Base-by-base conservation (phyloP, 202 grass and related monocot genomes). In the Eragrostis tef region DNA sequence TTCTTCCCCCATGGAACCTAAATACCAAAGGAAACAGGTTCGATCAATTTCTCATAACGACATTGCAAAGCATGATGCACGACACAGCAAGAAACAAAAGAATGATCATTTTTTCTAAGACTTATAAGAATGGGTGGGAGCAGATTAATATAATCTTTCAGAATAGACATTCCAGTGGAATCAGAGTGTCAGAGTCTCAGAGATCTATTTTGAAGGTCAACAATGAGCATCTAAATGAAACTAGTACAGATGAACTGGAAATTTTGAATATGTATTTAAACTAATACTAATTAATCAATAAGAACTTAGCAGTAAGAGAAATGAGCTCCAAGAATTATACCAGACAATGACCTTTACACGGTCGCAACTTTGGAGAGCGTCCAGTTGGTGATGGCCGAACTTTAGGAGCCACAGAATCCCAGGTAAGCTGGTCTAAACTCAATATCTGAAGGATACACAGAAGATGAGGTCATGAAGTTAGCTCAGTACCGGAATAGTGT, bases 341-440 rank as follows among this genome's bases (percentile, higher is more conserved):
- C 96, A 99, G 78, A 72, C 93, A 93, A 86, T 99, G 96, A 62
- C 96, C 96, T 96, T 87, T 99, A 80, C 93, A 99, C 9, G 91
- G 77, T 69, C 78, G 91, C 80, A 99, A 87, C 85, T 96, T 95
- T 21, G 42, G 65, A 71, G 87, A 76, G n/a, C 54, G 64, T 22
- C 89, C 88, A 85, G 67, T 86, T 67, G 81, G 71, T 75, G 92
- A 81, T 84, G 74, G 75, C 45, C 80, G 87, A 79, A 93, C 85
- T 83, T 88, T 98, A 26, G 90, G 78, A 83, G 83, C 81, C 69
- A 91, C 85, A 17, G 83, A 80, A 62, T 87, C 83, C 96, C 96
- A 99, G 61, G 73, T 87, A 92, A 99, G 81, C 44, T 91, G 96
- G 73, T 92, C 93, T 78, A 96, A 85, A 75, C 80, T 99, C 73